phyloP scores from a whole-genome alignment of 371 early-diverging fungal species.

The Sporodiniella umbellata region DNA sequence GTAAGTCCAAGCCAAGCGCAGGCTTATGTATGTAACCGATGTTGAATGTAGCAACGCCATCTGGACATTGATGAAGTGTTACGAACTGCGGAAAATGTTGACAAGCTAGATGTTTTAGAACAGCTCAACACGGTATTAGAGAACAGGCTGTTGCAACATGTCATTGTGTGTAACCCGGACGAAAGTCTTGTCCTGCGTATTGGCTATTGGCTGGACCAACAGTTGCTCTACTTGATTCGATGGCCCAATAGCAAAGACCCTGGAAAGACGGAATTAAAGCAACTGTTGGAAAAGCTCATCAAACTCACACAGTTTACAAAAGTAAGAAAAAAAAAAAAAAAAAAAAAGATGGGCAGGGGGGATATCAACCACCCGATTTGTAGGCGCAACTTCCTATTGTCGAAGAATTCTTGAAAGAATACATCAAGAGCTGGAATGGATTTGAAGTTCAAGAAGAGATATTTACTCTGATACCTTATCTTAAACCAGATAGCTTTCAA shows the following conservation, averaged over 20 bases:
- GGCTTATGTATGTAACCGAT: neutral
- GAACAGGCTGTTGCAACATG: slow-evolving; percentile 47
- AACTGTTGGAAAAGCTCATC: slow-evolving; percentile 32
- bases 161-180: slow-evolving; percentile 30
- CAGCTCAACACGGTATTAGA: slow-evolving; percentile 45
- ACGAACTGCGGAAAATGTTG: slow-evolving; percentile 31
- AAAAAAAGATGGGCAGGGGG: neutral
- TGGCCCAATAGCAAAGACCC: slow-evolving; percentile 34
- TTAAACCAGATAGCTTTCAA: slow-evolving; percentile 43
- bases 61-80: slow-evolving; percentile 15
- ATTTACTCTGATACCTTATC: slow-evolving; percentile 43
- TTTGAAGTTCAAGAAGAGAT: slow-evolving; percentile 43
- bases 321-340: slow-evolving; percentile 21
- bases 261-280: slow-evolving; percentile 23
- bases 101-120: slow-evolving; percentile 39
- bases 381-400: slow-evolving; percentile 51
- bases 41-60: neutral
- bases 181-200: slow-evolving; percentile 42
- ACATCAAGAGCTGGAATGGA: slow-evolving; percentile 52
- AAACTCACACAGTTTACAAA: slow-evolving; percentile 42
- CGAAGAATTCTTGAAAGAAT: slow-evolving; percentile 42
- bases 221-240: slow-evolving; percentile 37
- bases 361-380: neutral
- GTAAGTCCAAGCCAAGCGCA: neutral
- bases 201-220: slow-evolving; percentile 45